A percentile compares a stretch with the other conserved stretches of the same genome.
Evolutionary conservation across 495 filamentous ascomycete genomes (phyloP).

Genomic region (Aspergillus nidulans): DNA sequence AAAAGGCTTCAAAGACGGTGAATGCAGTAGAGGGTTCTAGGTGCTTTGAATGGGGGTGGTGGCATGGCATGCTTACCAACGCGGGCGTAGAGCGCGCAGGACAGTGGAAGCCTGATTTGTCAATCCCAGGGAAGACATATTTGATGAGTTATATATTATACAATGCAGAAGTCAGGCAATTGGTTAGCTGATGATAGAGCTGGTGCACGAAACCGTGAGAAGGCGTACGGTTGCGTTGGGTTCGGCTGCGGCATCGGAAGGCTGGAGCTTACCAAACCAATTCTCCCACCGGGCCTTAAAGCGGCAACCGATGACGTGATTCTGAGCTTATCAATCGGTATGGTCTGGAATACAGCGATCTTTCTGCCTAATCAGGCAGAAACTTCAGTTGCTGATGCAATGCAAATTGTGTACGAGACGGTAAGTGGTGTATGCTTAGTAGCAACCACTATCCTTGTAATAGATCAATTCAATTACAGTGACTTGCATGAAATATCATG

Average conservation of each 20-base stretch:
- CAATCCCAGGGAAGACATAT: constrained; percentile 16
- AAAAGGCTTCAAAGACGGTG: background rate
- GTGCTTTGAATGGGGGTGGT: background rate
- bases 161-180: background rate
- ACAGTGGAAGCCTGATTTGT: constrained; percentile 16
- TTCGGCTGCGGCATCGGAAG: background rate
- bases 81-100: constrained; percentile 9
- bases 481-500: background rate
- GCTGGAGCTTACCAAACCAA: background rate
- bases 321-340: constrained; percentile 23
- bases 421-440: background rate
- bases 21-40: background rate
- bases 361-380: constrained; percentile 14
- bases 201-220: background rate
- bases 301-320: constrained; percentile 25
- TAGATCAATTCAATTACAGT: constrained; percentile 3
- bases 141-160: constrained; percentile 4
- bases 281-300: constrained; percentile 8
- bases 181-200: constrained; percentile 3
- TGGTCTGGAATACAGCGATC: constrained; percentile 17
- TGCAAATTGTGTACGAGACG: background rate
- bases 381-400: background rate
- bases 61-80: constrained; percentile 18
- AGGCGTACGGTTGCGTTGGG: constrained; percentile 1
- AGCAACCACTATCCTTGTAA: background rate